A percentile compares a stretch with the other conserved stretches of the same genome.
phyloP scores from a whole-genome alignment of 208 protist genomes.

The Acanthamoeba rhysodes region DNA sequence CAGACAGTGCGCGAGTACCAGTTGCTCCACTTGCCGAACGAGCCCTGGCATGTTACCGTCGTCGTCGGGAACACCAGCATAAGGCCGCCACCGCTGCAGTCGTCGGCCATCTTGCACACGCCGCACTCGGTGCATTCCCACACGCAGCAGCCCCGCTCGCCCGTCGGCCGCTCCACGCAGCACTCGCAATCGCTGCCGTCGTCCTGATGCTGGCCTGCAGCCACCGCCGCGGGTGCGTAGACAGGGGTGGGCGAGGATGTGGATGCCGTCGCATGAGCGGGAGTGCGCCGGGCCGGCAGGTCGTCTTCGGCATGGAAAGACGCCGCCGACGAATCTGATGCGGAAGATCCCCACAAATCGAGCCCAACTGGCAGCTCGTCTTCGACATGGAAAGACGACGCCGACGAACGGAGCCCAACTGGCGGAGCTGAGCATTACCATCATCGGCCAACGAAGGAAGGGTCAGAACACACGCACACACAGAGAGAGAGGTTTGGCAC shows the following conservation, averaged over 20 bases:
- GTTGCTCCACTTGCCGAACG: background rate
- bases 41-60: background rate
- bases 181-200: background rate
- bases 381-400: background rate
- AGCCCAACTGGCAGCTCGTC: background rate
- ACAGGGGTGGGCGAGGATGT: background rate
- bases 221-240: background rate
- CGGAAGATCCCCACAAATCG: too few species aligned
- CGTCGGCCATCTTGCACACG: conserved; percentile 67
- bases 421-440: background rate
- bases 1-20: conserved; percentile 10
- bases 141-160: background rate
- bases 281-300: background rate
- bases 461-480: background rate
- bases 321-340: too few species aligned
- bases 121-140: conserved; percentile 45
- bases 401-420: background rate
- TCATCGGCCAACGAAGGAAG: background rate
- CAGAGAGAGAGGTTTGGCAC: background rate
- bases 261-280: background rate
- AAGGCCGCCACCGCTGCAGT: background rate
- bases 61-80: background rate
- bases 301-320: background rate
- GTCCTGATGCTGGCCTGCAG: background rate
- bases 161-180: background rate